phyloP scores from a whole-genome alignment of 1,139 yeast species.

The Suhomyces anneliseae region DNA sequence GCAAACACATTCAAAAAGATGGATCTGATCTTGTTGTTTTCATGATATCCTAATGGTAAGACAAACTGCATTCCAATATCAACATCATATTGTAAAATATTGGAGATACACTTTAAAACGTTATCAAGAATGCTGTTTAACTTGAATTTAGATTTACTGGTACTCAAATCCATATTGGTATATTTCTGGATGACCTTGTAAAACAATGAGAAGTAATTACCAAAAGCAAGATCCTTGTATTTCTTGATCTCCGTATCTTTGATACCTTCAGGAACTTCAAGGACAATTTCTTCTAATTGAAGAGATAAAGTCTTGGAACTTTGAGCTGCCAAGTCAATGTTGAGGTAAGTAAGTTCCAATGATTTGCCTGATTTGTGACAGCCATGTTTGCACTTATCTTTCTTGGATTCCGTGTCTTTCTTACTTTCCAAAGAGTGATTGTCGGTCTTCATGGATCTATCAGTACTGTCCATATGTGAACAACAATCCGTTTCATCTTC shows the following conservation, averaged over 20 bases:
- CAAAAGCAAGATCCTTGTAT: conserved; percentile 65
- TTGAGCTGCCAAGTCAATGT: conserved; percentile 67
- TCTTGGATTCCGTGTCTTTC: not conserved
- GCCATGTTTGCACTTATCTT: not conserved
- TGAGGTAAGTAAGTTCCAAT: conserved; percentile 53
- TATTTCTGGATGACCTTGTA: conserved; percentile 69
- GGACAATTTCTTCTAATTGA: conserved; percentile 53
- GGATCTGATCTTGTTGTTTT: conserved; percentile 61
- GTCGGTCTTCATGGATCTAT: not conserved
- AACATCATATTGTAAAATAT: conserved; percentile 68
- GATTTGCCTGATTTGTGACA: conserved; percentile 16
- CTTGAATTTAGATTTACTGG: conserved; percentile 48
- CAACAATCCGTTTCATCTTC: conserved; percentile 2
- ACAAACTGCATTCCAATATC: conserved; percentile 79
- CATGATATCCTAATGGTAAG: conserved; percentile 75
- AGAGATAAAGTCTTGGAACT: conserved; percentile 58
- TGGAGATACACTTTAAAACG: conserved; percentile 67
- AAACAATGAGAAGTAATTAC: conserved; percentile 69
- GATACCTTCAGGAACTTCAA: conserved; percentile 64
- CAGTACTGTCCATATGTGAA: not conserved
- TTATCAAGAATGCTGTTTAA: conserved; percentile 59
- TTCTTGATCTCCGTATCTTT: conserved; percentile 56
- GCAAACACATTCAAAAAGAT: conserved; percentile 79
- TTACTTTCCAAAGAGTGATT: not conserved
- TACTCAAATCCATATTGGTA: conserved; percentile 28